Base-by-base conservation (phyloP, 768 basidiomycete species). In the Pisolithus sp. region DNA sequence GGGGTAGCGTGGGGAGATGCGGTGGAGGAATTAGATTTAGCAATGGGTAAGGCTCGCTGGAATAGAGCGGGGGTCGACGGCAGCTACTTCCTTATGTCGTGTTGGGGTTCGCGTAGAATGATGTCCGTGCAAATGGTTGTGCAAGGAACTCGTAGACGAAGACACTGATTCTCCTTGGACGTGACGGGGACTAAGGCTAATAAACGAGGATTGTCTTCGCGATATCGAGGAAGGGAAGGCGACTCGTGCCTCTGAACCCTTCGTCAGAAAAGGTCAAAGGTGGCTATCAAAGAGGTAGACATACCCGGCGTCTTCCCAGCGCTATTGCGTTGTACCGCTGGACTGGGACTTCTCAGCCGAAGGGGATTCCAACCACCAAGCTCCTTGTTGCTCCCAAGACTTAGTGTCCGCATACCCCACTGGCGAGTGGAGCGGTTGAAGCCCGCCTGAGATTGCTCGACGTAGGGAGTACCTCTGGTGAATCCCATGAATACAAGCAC, bases 401-500 rank as follows among this genome's bases (percentile, higher is more conserved):
- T 82, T 26, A 83, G 63, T 52, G 79, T 76, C 8, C 80, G 73
- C 50, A 71, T 70, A 0, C 83, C 72, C 83, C 81, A 84, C 51
- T 78, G 78, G 45, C 74, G 72, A 57, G 76, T 62, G 0, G 74
- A 69, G 10, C 53, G 54, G 49, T 55, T 59, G 20, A 44, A 12
- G 0, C 21, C 24, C 8, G 48, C 40, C 37, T 50, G 50, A 47
- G 55, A 52, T 15, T 58, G 53, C 21, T 59, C 50, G 82, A 86
- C 7, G 34, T 57, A 44, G 5, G 66, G 57, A 17, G 65, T 62
- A 30, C 90, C 89, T 5, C 92, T 80, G 4, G 92, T 93, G 48
- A 95, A 75, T 17, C 85, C 81, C 69, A 95, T 87, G 65, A 96
- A 93, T 12, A 93, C 73, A 18, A 95, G 77, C 9, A 96, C 85